Evolutionary conservation across 2,329 filamentous ascomycete genomes (phyloP), one percentile per base, ranked within the genome.

Genomic region (Penicillium sp.): DNA sequence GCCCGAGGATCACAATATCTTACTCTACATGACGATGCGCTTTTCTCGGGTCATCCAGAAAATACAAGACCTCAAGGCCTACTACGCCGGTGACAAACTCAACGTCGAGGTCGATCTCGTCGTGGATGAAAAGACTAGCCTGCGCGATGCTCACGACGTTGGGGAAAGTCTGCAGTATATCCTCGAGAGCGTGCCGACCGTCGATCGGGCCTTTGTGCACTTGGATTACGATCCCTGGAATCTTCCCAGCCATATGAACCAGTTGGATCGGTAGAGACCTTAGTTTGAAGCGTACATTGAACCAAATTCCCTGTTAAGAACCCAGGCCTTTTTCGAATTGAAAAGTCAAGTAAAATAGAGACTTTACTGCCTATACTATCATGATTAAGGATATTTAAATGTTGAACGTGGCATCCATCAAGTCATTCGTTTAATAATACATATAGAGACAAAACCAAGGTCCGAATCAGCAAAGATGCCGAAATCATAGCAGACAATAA

Each of bases 1-100:
- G 2, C 76, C 76, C 17, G 79, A 81, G 60, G 49, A 78, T n/a
- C 83, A 91, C 24, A 96, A 94, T 67, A 84, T 96, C 40, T 73
- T 96, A 18, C 80, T 96, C 1, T 97, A 97, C 73, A 82, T 96
- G 61, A 94, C 91, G 1, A 96, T 96, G 89, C 88, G 92, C 17
- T 96, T 96, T 68, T 91, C 91, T 39, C 90, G 89, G 60, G 88
- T 89, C 10, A 95, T 97, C 66, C 85, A 84, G 65, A 87, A 71
- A 59, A 83, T 86, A 42, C 70, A 76, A 47, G 83, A 85, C 61
- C 78, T 86, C 32, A 83, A 85, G 48, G 83, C 83, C 4, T 86
- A 86, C 62, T 82, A 85, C 60, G 81, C 82, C 0, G 83, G 84
- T 0, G 81, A 85, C 56, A 77, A 80, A 32, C 83, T 84, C 59